These are phyloP conservation scores for Tolypocladium ophioglossoides DNA, from an alignment of 2,329 filamentous ascomycete genomes.

Conservation along the genomic window DNA sequence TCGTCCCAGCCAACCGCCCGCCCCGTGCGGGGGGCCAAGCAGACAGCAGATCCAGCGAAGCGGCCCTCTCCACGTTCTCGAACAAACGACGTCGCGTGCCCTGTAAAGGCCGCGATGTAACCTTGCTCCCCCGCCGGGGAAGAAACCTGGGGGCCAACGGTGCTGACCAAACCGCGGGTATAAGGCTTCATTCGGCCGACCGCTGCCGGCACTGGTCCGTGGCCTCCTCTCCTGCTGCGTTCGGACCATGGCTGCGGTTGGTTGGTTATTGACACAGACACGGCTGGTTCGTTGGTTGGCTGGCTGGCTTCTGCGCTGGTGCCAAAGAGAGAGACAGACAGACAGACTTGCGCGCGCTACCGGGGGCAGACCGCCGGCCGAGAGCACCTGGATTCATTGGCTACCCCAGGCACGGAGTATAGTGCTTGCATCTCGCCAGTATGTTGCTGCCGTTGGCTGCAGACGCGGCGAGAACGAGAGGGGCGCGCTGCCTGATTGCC, in stretches of 20 bases:
- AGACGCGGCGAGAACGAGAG: background rate
- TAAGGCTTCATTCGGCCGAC: background rate
- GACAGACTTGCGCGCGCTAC: background rate
- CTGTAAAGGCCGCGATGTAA: background rate
- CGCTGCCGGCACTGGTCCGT: background rate
- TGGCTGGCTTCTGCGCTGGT: no score
- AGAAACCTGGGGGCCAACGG: background rate
- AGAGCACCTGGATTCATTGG: no score
- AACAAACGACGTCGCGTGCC: background rate
- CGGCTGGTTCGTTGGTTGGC: no score
- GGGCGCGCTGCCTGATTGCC: background rate
- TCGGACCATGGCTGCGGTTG: background rate
- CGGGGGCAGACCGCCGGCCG: background rate
- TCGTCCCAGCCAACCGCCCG: no score
- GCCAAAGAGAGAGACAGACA: background rate
- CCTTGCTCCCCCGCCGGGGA: background rate
- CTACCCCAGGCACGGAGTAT: background rate
- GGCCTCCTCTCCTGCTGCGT: background rate
- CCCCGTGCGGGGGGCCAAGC: background rate
- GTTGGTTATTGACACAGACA: no score
- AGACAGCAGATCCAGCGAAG: background rate
- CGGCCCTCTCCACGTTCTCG: background rate
- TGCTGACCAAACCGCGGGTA: background rate
- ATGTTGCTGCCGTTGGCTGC: background rate
- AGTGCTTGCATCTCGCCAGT: background rate